Evolutionary conservation across 106 monocot species (phyloP).

Genomic region (Ottelia alismoides): DNA sequence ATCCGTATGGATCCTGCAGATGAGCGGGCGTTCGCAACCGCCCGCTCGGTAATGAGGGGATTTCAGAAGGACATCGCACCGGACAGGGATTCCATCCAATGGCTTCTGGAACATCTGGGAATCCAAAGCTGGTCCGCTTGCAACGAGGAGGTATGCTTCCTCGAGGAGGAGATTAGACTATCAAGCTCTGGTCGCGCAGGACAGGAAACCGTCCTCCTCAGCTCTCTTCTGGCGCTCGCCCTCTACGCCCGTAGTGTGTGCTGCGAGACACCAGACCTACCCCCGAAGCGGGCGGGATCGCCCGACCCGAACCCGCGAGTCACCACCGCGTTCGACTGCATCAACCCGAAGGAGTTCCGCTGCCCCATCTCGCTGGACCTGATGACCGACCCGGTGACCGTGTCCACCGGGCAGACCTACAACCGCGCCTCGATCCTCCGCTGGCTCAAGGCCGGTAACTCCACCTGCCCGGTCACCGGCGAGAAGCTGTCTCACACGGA

Average conservation of each 20-base stretch:
- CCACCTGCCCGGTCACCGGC: constrained; percentile 75
- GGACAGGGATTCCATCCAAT: constrained; percentile 5
- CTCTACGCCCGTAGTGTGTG: constrained; percentile 46
- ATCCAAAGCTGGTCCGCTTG: constrained; percentile 66
- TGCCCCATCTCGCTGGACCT: constrained; percentile 87
- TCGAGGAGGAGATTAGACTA: constrained; percentile 44
- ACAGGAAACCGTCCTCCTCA: constrained; percentile 27
- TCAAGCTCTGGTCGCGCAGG: constrained; percentile 1
- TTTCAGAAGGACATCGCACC: constrained; percentile 34
- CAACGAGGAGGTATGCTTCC: constrained; percentile 45
- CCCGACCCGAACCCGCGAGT: not conserved
- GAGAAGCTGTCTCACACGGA: no score
- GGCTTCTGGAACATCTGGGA: constrained; percentile 32
- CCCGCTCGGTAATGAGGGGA: constrained; percentile 20
- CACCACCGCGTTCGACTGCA: not conserved
- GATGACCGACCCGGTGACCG: constrained; percentile 78
- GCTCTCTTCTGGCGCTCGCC: constrained; percentile 47
- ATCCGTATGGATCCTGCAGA: constrained; percentile 24
- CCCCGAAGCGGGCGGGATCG: not conserved
- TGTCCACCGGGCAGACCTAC: constrained; percentile 87
- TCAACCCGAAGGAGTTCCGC: constrained; percentile 31
- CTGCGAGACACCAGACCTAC: constrained; percentile 24
- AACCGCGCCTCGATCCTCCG: constrained; percentile 55
- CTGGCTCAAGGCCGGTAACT: constrained; percentile 55
- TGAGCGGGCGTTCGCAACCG: constrained; percentile 7